Conservation (phyloP, 805 yeast species). For the Candida vaughaniae region DNA sequence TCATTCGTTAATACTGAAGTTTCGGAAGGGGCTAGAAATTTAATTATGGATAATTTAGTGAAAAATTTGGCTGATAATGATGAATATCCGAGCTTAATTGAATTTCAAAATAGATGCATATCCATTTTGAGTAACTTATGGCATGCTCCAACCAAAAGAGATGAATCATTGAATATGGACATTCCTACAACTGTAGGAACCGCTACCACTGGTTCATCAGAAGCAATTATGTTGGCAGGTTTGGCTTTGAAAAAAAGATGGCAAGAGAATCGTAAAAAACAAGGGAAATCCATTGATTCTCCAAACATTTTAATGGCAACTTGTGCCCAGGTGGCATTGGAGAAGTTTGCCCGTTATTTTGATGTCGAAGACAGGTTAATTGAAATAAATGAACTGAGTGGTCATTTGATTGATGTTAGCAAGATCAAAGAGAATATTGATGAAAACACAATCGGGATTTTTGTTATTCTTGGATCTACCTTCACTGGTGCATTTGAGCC, state of each 20-base stretch:
- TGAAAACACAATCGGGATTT: conserved; percentile 91
- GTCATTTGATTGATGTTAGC: conserved; percentile 62
- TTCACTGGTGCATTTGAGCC: conserved; percentile 92
- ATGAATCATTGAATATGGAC: conserved; percentile 29
- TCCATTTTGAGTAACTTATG: conserved; percentile 77
- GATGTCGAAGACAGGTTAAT: conserved; percentile 84
- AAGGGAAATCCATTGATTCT: conserved; percentile 56
- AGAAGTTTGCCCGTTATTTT: conserved; percentile 90
- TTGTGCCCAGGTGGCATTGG: conserved; percentile 91
- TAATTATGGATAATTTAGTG: conserved; percentile 68
- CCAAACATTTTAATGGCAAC: conserved; percentile 93
- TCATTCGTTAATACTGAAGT: conserved; percentile 81
- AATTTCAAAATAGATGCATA: conserved; percentile 77
- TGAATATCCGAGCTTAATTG: conserved; percentile 85
- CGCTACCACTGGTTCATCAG: conserved; percentile 92
- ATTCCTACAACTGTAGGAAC: conserved; percentile 62
- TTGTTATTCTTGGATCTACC: conserved; percentile 86
- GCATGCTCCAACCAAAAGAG: conserved; percentile 56
- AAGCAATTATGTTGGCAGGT: conserved; percentile 92
- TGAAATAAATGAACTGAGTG: conserved; percentile 58
- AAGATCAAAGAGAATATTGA: conserved; percentile 66
- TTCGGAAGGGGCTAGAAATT: conserved; percentile 39
- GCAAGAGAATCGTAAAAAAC: conserved; percentile 64
- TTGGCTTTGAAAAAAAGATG: conserved; percentile 87
- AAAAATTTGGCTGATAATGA: conserved; percentile 92